Conservation (phyloP, 2,329 filamentous ascomycete species). For the Botrytis squamosa region DNA sequence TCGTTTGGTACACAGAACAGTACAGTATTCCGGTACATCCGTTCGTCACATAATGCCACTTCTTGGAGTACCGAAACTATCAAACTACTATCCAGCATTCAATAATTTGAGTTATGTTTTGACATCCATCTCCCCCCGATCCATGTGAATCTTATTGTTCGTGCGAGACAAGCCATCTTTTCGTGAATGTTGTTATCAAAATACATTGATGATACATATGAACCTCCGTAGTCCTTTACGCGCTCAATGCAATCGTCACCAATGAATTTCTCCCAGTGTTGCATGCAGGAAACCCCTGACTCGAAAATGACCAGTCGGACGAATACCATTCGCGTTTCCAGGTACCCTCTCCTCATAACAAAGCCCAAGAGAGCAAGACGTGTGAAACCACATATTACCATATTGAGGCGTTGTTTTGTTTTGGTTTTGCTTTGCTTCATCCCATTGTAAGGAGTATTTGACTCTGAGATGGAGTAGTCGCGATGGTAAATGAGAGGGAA, state of each 20-base stretch:
- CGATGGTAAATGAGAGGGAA: conserved; percentile 10
- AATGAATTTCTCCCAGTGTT: conserved; percentile 22
- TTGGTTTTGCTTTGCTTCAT: conserved; percentile 28
- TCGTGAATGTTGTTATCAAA: background rate
- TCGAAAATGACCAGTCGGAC: conserved; percentile 30
- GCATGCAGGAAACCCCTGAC: conserved; percentile 22
- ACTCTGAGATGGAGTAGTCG: conserved; percentile 11
- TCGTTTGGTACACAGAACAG: background rate
- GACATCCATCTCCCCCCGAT: background rate
- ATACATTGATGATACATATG: background rate
- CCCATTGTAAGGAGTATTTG: background rate
- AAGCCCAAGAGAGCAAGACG: conserved; percentile 25
- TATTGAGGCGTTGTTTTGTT: conserved; percentile 38
- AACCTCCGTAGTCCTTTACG: conserved; percentile 36
- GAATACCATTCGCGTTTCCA: conserved; percentile 30
- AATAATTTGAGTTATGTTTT: background rate
- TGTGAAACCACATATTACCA: conserved; percentile 31
- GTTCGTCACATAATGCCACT: background rate
- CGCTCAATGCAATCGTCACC: conserved; percentile 28
- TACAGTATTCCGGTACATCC: background rate
- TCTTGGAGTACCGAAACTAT: background rate
- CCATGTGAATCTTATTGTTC: too few relatives aligned
- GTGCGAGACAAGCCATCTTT: background rate
- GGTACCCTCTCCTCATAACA: conserved; percentile 33
- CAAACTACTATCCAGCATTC: background rate